Conservation (phyloP, 2,329 filamentous ascomycete species). For the Neobulgaria alba region DNA sequence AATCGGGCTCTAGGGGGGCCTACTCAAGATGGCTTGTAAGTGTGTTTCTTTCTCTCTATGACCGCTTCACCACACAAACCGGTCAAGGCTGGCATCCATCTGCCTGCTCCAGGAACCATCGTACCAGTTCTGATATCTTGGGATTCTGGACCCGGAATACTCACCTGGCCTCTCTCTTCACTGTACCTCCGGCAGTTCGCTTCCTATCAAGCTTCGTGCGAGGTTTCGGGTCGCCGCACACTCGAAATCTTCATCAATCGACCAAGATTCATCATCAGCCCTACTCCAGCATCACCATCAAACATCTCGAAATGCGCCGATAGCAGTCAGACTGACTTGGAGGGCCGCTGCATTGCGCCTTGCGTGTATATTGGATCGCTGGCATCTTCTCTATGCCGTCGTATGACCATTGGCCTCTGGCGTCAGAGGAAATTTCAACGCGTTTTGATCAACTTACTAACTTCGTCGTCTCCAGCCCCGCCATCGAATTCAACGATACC, state of each 20-base stretch:
- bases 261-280: constrained; percentile 21
- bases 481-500: constrained; percentile 51
- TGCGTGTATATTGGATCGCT: constrained; percentile 18
- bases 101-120: constrained; percentile 19
- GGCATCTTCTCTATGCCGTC: constrained; percentile 13
- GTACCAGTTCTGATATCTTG: constrained; percentile 13
- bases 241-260: constrained; percentile 18
- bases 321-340: constrained; percentile 9
- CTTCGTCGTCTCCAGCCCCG: constrained; percentile 46
- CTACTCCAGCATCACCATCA: constrained; percentile 15
- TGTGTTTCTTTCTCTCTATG: constrained; percentile 15
- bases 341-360: constrained; percentile 9
- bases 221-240: constrained; percentile 9
- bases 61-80: constrained; percentile 4
- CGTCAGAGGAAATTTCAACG: constrained; percentile 12
- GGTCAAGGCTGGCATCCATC: constrained; percentile 19
- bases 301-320: constrained; percentile 26
- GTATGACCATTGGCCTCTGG: constrained; percentile 15
- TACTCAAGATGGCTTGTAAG: constrained; percentile 33
- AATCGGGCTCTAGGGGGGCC: constrained; percentile 21
- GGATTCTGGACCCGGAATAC: constrained; percentile 8
- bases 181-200: constrained; percentile 2
- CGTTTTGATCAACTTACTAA: constrained; percentile 33
- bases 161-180: constrained; percentile 3
- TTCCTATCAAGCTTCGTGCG: constrained; percentile 5